Percentiles rank a stretch among this genome's conserved stretches.
Conservation (phyloP, 192 early-diverging fungal species). For the Obelidium mucronatum region DNA sequence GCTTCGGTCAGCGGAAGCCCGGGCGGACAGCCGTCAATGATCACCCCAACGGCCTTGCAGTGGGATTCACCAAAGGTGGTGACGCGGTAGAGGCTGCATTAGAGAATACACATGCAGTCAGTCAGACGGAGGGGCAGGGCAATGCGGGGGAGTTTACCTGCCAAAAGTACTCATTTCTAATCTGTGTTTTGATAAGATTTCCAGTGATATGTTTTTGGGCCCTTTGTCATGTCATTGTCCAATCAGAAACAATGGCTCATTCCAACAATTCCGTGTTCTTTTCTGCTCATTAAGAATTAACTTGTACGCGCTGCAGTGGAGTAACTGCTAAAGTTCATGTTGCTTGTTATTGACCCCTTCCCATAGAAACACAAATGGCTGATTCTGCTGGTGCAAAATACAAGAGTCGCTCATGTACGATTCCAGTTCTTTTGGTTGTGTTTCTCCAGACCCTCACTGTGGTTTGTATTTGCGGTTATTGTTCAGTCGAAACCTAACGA, state of each 20-base stretch:
- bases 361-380: no score
- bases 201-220: neutral
- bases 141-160: neutral
- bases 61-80: conserved; percentile 98
- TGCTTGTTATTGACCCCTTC: no score
- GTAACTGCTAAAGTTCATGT: no score
- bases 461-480: neutral
- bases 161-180: conserved; percentile 18
- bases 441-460: neutral
- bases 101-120: no score
- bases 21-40: conserved; percentile 95
- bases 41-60: conserved; percentile 97
- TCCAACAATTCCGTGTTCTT: no score
- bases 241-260: no score
- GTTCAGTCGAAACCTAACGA: no score
- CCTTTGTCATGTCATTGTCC: no score
- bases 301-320: no score
- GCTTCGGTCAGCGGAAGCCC: conserved; percentile 88
- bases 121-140: no score
- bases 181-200: neutral
- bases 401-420: neutral
- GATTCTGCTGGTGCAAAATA: no score
- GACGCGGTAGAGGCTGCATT: conserved; percentile 61
- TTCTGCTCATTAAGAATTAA: no score
- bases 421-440: neutral